Evolutionary conservation across 1,139 yeast genomes (phyloP), one percentile per base, ranked within the genome.

Genomic region (Pichia sp.): DNA sequence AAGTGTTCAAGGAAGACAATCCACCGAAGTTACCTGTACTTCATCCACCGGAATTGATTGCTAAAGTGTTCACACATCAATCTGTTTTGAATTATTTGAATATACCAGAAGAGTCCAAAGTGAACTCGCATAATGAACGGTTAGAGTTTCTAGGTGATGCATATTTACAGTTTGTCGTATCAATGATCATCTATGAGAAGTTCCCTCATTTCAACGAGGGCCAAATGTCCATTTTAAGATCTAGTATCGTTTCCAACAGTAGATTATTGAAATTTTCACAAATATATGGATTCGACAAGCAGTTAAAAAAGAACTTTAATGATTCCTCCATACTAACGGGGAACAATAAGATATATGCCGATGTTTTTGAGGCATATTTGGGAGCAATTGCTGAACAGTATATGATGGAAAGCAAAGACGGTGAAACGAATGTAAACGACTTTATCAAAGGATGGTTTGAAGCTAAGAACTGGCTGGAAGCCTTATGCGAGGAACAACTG

Each of bases 121-220:
- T 84, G 20, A 73, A 76, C 48, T 70, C 80, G 3, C 93, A 91
- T 66, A 90, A 93, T 69, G 97, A 93, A 73, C 77, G 98, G 51
- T 74, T 92, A 45, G 98, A 92, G 71, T 93, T 92, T 67, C 73
- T 89, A 46, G 99, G 99, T 17, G 99, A 92, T 70, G 84, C 97
- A 1, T 81, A 88, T 24, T 73, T 92, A 60, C 87, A 89, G 65
- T 83, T 82, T 60, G 73, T 86, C 50, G 82, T 87, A 52, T 84
- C 96, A 0, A 73, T 80, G 58, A 75, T 88, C 51, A 76, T 89
- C 9, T 89, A 79, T 65, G 77, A 81, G 45, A 72, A 80, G 55
- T 86, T 86, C 63, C 95, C 95, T 0, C 71, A 76, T 43, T 85
- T 84, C 41, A 74, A 82, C 20, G 97, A 92, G 74, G 98, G 98